Evolutionary conservation across 2,329 filamentous ascomycete genomes (phyloP).

Genomic region (Aureobasidium sp.): DNA sequence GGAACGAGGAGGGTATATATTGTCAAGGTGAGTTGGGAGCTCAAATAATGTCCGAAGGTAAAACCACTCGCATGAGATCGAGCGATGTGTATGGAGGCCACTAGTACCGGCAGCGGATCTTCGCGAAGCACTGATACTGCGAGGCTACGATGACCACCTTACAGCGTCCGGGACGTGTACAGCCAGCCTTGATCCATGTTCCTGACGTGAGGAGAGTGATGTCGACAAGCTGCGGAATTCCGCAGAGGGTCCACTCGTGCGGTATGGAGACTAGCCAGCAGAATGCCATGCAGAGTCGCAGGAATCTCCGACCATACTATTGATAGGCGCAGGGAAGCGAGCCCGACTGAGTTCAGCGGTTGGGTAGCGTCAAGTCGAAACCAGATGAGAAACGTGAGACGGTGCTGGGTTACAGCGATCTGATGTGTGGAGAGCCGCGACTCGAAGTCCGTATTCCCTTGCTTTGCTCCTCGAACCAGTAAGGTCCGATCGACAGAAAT

Average conservation of each 20-base stretch:
- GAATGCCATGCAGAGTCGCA: constrained; percentile 16
- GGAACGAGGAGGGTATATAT: constrained; percentile 30
- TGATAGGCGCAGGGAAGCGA: constrained; percentile 14
- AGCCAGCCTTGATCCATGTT: constrained; percentile 26
- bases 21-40: constrained; percentile 20
- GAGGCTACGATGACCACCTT: constrained; percentile 19
- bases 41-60: constrained; percentile 8
- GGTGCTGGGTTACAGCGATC: constrained; percentile 17
- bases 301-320: constrained; percentile 17
- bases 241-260: constrained; percentile 15
- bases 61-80: constrained; percentile 26
- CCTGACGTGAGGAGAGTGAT: constrained; percentile 34
- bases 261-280: constrained; percentile 14
- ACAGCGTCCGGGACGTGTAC: constrained; percentile 33
- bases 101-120: constrained; percentile 27
- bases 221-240: constrained; percentile 30
- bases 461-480: constrained; percentile 14
- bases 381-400: constrained; percentile 35
- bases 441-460: constrained; percentile 16
- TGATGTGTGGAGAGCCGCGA: constrained; percentile 18
- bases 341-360: constrained; percentile 15
- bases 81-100: constrained; percentile 27
- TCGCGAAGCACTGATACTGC: constrained; percentile 31
- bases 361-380: constrained; percentile 15
- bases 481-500: constrained; percentile 16